Evolutionary conservation across 306 rosid genomes (phyloP).

Genomic region (Citrullus amarus): DNA sequence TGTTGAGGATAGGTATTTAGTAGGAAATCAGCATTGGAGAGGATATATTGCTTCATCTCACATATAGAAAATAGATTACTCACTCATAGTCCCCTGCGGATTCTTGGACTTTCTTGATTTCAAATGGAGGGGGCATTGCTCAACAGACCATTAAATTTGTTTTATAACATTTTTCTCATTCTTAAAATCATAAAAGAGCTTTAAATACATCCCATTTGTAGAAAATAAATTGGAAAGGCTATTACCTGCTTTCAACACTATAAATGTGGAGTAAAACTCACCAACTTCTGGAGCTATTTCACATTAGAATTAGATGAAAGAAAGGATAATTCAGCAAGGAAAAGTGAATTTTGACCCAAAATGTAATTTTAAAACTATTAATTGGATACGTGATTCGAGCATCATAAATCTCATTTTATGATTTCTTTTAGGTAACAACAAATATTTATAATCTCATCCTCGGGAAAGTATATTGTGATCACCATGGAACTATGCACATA

Average conservation of each 20-base stretch:
- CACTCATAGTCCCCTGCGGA: not conserved
- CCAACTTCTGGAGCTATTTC: too few species aligned
- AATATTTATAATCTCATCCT: conserved; percentile 84
- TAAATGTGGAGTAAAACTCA: too few species aligned
- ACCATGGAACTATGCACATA: conserved; percentile 88
- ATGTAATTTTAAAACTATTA: too few species aligned
- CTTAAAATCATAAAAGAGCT: too few species aligned
- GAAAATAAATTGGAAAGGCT: too few species aligned
- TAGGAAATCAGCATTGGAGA: not conserved
- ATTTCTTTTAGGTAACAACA: conserved; percentile 62
- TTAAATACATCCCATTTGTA: too few species aligned
- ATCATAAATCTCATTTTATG: not conserved
- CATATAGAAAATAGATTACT: not conserved
- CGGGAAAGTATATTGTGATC: conserved; percentile 88
- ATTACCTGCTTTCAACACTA: too few species aligned
- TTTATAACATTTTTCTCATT: too few species aligned
- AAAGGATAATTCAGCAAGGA: too few species aligned
- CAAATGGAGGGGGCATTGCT: not conserved
- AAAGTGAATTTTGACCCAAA: too few species aligned
- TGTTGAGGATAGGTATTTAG: not conserved
- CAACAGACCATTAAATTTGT: not conserved
- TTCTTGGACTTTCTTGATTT: not conserved
- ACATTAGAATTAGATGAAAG: too few species aligned
- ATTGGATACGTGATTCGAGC: not conserved
- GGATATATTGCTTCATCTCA: not conserved